Evolutionary conservation across 139 green algal species (phyloP).

Genomic region (Picochlorum sp.): DNA sequence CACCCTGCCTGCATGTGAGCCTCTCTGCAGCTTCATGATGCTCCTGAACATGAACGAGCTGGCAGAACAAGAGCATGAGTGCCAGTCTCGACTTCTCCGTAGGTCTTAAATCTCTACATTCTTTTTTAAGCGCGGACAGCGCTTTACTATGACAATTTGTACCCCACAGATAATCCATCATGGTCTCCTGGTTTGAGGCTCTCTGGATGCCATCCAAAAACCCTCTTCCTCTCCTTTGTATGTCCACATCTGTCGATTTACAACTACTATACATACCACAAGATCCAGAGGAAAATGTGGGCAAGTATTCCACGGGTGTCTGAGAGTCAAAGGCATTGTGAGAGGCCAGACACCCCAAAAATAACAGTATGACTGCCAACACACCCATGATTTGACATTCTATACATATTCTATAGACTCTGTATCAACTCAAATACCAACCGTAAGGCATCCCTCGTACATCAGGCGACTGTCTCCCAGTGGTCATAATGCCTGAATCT

Average conservation of each 20-base stretch:
- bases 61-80: conserved; percentile 22
- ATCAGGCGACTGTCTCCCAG: too few species aligned
- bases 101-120: conserved; percentile 31
- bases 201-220: neutral
- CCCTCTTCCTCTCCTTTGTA: neutral
- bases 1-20: conserved; percentile 7
- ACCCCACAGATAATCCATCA: conserved; percentile 28
- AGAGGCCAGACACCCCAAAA: too few species aligned
- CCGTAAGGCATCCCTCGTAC: too few species aligned
- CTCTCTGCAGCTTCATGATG: neutral
- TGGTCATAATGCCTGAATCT: too few species aligned
- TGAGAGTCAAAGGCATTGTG: too few species aligned
- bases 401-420: too few species aligned
- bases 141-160: conserved; percentile 33
- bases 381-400: too few species aligned
- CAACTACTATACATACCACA: too few species aligned
- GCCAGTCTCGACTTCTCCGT: conserved; percentile 28
- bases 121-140: conserved; percentile 9
- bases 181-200: conserved; percentile 7
- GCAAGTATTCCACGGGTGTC: too few species aligned
- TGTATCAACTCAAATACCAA: too few species aligned
- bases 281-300: too few species aligned
- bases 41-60: conserved; percentile 18
- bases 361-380: too few species aligned
- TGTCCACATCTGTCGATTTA: neutral